Evolutionary conservation across 176 grass and related monocot species (phyloP), one percentile per base, ranked within the genome.

Genomic region (Olyra latifolia): DNA sequence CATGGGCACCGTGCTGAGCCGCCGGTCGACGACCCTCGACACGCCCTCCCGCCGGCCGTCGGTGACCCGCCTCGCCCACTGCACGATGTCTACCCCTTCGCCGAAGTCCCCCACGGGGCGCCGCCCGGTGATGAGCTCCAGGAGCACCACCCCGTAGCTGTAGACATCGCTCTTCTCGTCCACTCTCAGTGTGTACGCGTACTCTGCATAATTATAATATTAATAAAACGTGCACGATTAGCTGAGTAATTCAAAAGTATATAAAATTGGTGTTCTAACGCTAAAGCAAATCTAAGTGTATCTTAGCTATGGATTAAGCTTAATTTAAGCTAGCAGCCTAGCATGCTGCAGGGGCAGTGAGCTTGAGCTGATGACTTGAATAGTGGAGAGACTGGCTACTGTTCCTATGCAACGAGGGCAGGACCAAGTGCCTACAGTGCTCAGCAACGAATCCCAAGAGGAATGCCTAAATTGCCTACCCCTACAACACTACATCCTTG

Each of bases 131-230:
- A 99, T 87, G 10, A 99, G 84, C 86, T 99, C 96, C 3, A 99
- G 82, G 0, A 99, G 88, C 0, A 99, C 96, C 8, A 99, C 97
- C 0, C 97, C 93, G 30, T 82, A 99, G 79, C 97, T 99, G 67
- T 99, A 99, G 4, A 99, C 93, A 46, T 99, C 97, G 38, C 88
- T 96, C 59, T 99, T 99, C 84, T 99, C 97, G 63, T 96, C 88
- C 35, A 99, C 97, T 7, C 84, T 84, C 13, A 96, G 41, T 0
- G 97, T 99, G 44, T 99, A 99, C 2, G 97, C 97, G 12, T 99
- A 99, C 63, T 99, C 97, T 99, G 88, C 0, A 65, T 14, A 91
- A 80, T 0, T 49, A 28, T 35, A 2, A n/a, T n/a, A n/a, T n/a
- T n/a, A 69, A 19, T 0, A 8, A 5, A 0, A 55, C 0, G 5